These are phyloP conservation scores for Colletotrichum sublineola DNA, from an alignment of 2,329 filamentous ascomycete species.

Conservation along the genomic window DNA sequence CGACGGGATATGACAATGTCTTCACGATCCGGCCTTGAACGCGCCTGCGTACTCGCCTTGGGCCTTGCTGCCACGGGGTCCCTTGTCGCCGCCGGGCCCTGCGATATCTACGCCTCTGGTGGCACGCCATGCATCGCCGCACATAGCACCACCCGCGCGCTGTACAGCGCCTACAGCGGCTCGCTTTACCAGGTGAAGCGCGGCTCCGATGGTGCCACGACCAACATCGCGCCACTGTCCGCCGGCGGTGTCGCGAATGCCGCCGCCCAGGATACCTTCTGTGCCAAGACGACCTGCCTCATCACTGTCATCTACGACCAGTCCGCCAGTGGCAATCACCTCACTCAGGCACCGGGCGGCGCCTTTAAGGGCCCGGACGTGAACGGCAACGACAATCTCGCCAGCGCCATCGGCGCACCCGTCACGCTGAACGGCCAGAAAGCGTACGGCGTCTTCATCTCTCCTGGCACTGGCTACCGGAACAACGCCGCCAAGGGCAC, in stretches of 20 bases:
- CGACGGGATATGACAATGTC: constrained; percentile 3
- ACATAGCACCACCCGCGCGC: constrained; percentile 73
- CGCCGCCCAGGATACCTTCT: constrained; percentile 72
- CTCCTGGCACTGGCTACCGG: constrained; percentile 73
- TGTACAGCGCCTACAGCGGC: constrained; percentile 67
- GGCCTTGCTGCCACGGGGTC: constrained; percentile 53
- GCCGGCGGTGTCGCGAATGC: constrained; percentile 74
- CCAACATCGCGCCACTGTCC: constrained; percentile 63
- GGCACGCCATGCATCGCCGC: constrained; percentile 74
- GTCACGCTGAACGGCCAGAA: constrained; percentile 72
- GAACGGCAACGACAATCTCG: constrained; percentile 71
- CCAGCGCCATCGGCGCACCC: constrained; percentile 70
- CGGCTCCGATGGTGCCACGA: constrained; percentile 63
- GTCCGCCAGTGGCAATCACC: constrained; percentile 71
- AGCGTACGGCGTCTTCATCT: constrained; percentile 74
- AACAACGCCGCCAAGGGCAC: constrained; percentile 67
- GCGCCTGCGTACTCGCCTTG: constrained; percentile 44
- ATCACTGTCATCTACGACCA: constrained; percentile 77
- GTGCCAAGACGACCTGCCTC: constrained; percentile 70
- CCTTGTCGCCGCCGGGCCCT: constrained; percentile 67
- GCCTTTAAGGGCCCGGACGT: constrained; percentile 68
- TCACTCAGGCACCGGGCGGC: constrained; percentile 72
- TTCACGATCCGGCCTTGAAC: constrained; percentile 17
- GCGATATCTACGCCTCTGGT: constrained; percentile 71
- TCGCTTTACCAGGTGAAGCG: constrained; percentile 72